phyloP scores from a whole-genome alignment of 495 filamentous ascomycete genomes.

The Collariella sp. region DNA sequence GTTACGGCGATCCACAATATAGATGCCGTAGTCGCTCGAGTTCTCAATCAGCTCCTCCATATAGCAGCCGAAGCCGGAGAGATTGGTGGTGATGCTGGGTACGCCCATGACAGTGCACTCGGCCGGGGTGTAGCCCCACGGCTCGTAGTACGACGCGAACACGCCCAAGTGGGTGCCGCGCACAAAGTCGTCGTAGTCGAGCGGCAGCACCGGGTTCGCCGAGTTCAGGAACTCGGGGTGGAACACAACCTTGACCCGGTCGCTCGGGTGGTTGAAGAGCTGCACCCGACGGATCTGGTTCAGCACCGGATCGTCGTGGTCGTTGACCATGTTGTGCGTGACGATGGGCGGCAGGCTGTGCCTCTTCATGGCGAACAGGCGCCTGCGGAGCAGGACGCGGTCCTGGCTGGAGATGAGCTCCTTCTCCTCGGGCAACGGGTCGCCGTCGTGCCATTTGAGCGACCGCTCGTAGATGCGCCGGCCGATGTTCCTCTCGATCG shows the following conservation, averaged over 20 bases:
- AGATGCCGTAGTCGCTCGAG: constrained; percentile 94
- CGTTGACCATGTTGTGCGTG: constrained; percentile 99
- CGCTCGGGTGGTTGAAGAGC: constrained; percentile 89
- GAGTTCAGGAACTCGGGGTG: constrained; percentile 97
- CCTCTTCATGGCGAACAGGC: constrained; percentile 93
- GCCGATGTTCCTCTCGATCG: constrained; percentile 83
- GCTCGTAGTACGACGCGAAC: constrained; percentile 97
- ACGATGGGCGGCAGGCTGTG: constrained; percentile 86
- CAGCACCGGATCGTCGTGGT: constrained; percentile 84
- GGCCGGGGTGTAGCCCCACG: constrained; percentile 97
- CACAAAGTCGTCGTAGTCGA: constrained; percentile 98
- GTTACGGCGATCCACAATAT: constrained; percentile 90
- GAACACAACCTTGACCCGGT: constrained; percentile 96
- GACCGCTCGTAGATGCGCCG: constrained; percentile 91
- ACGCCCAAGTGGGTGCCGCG: constrained; percentile 92
- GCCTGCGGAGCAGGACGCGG: constrained; percentile 81
- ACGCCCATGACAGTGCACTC: constrained; percentile 99
- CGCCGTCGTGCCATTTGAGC: constrained; percentile 88
- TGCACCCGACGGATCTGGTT: constrained; percentile 95
- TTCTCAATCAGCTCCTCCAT: constrained; percentile 99
- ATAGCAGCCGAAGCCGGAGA: constrained; percentile 97
- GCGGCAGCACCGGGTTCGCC: constrained; percentile 84
- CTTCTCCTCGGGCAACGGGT: constrained; percentile 87
- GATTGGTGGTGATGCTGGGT: constrained; percentile 94
- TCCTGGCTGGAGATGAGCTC: constrained; percentile 87